Base-by-base conservation (phyloP, 306 rosid genomes). In the Styphnolobium japonicum region DNA sequence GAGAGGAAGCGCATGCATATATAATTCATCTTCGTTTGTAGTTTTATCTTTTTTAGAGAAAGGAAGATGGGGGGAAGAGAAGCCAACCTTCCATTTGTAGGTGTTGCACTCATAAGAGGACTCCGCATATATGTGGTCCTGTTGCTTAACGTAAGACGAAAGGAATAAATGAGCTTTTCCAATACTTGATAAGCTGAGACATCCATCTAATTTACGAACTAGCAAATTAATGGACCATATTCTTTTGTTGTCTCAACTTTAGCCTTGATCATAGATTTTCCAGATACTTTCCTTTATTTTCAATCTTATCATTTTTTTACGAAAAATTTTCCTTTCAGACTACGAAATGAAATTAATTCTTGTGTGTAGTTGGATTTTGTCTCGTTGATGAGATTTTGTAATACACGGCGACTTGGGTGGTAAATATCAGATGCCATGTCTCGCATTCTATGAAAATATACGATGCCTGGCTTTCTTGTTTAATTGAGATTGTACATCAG, bases 51-150 rank as follows among this genome's bases (percentile, higher is more conserved):
- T 15, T 39, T 23, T 70, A 14, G 31, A 23, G 43, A 62, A 10
- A 5, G 56, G 6, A 58, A 57, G 4, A 60, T 7, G 67, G 23
- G 73, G 81, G 82, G 86, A 72, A 81, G 85, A 70, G 9, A 34
- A 51, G 49, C 72, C 62, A 43, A 48, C 65, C 49, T 77, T 77
- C 77, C 42, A 83, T 80, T 57, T 81, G 51, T 68, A 76, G 88
- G 66, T 16, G 48, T 68, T 76, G 77, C 49, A 33, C 49, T 74
- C 66, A 46, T 67, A 31, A 43, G 46, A 62, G 19, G 12, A 34
- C 63, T n/a, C 67, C 76, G 33, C 52, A 6, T 3, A 72, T 19
- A 3, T 10, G 87, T 81, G 88, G 89, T 89, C 89, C 93, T 73
- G 1, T 56, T 2, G 67, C 62, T 76, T 72, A 40, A 36, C 83